phyloP scores from a whole-genome alignment of 768 basidiomycete genomes.

The Suillus paluster region DNA sequence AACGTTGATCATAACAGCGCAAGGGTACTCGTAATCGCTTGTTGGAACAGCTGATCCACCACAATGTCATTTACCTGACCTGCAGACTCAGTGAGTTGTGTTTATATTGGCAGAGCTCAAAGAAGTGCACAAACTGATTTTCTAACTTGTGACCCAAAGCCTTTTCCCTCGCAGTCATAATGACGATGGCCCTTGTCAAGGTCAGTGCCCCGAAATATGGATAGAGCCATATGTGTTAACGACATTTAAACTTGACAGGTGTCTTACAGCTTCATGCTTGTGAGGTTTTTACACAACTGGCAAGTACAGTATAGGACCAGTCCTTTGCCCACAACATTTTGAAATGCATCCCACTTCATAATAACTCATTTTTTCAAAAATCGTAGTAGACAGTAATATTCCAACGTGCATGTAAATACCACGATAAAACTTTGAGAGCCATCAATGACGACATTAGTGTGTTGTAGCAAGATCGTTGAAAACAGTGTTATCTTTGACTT shows the following conservation, averaged over 20 bases:
- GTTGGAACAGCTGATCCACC: neutral
- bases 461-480: slow-evolving; percentile 1
- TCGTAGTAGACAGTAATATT: slow-evolving; percentile 3
- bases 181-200: neutral
- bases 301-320: slow-evolving; percentile 1
- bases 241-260: neutral
- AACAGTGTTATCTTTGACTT: neutral
- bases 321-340: neutral
- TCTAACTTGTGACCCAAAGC: neutral
- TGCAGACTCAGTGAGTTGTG: neutral
- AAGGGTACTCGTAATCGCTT: neutral
- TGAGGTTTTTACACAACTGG: slow-evolving; percentile 5
- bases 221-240: neutral
- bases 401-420: neutral
- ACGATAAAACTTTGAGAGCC: neutral
- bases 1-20: too few species aligned
- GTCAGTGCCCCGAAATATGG: neutral
- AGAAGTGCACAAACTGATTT: neutral
- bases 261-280: slow-evolving; percentile 6
- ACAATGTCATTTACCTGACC: slow-evolving; percentile 3
- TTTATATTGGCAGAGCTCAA: too few species aligned
- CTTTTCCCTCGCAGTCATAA: neutral
- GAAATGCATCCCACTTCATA: neutral
- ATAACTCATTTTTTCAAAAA: neutral
- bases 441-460: neutral